These are phyloP conservation scores for Tulasnella sp. DNA, from an alignment of 768 basidiomycete genomes.

Conservation along the genomic window DNA sequence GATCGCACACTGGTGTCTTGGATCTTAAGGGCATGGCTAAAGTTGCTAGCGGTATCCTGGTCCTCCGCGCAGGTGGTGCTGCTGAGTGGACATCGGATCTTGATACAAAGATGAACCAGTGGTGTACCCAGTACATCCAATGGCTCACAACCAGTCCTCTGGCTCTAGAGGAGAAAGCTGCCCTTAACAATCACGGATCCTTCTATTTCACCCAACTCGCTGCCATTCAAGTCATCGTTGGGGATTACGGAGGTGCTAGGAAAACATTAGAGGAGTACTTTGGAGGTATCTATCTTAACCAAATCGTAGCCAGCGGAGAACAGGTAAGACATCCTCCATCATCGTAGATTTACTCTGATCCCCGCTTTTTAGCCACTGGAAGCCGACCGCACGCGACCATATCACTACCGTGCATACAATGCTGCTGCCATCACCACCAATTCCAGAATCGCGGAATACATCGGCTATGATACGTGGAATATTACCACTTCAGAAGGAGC, in stretches of 20 bases:
- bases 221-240: constrained; percentile 21
- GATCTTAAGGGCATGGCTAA: constrained; percentile 21
- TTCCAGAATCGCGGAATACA: constrained; percentile 21
- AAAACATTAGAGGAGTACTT: constrained; percentile 20
- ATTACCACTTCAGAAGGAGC: constrained; percentile 18
- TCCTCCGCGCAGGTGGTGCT: constrained; percentile 17
- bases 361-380: too few species aligned
- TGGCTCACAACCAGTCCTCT: constrained; percentile 20
- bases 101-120: constrained; percentile 20
- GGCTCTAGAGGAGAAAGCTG: constrained; percentile 17
- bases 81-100: constrained; percentile 19
- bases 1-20: constrained; percentile 22
- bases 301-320: constrained; percentile 24
- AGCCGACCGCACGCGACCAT: constrained; percentile 21
- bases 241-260: constrained; percentile 19
- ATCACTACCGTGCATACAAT: constrained; percentile 26
- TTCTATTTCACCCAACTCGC: constrained; percentile 23
- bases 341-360: too few species aligned
- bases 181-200: constrained; percentile 23
- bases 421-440: constrained; percentile 21
- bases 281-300: constrained; percentile 18
- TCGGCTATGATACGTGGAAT: constrained; percentile 23
- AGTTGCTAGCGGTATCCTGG: constrained; percentile 20
- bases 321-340: too few species aligned
- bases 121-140: constrained; percentile 20